Evolutionary conservation across 2,329 filamentous ascomycete species (phyloP), one percentile per base, ranked within the genome.

Genomic region (Stachybotrys chartarum): DNA sequence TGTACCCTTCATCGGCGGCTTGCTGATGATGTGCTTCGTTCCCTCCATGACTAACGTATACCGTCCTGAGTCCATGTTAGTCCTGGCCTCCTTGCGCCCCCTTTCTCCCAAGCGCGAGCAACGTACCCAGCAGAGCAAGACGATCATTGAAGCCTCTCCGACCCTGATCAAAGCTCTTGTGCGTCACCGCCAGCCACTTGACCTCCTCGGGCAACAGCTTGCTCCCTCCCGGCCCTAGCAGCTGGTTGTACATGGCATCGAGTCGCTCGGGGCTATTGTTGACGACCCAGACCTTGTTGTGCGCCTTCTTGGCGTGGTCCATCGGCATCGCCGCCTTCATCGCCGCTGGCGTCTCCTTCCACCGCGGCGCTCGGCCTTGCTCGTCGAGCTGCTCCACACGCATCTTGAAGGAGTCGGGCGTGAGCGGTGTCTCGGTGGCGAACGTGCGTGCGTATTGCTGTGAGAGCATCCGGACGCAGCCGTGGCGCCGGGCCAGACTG

Each of bases 121-220:
- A 64, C 74, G 50, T 81, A 95, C 91, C 93, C 54, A 96, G 77
- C 67, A 90, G 91, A n/a, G 91, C 90, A 71, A 99, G 77, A 59
- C 90, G 84, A 66, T 97, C 93, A 70, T 99, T 99, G 75, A 93
- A 96, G 1, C 93, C 93, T 78, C 92, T 86, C 66, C 91, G 81
- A 53, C 92, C 94, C 68, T 97, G 91, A 69, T 99, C 93, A 68
- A 96, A 97, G 73, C 91, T 97, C 82, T 97, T 97, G 73, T 97
- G 94, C 61, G 94, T 99, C 55, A 99, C 84, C 32, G 92, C 92
- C 66, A 97, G 77, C 94, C 94, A 99, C 76, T 97, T 97, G 59
- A 94, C 79, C 75, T 99, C 93, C 16, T 97, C 92, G 2, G 88
- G 86, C 56, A 99, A 78, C 69, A 94, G 70, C 63, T 81, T 82